Conservation (phyloP, 2,329 filamentous ascomycete species). For the Penicillium griseofulvum region DNA sequence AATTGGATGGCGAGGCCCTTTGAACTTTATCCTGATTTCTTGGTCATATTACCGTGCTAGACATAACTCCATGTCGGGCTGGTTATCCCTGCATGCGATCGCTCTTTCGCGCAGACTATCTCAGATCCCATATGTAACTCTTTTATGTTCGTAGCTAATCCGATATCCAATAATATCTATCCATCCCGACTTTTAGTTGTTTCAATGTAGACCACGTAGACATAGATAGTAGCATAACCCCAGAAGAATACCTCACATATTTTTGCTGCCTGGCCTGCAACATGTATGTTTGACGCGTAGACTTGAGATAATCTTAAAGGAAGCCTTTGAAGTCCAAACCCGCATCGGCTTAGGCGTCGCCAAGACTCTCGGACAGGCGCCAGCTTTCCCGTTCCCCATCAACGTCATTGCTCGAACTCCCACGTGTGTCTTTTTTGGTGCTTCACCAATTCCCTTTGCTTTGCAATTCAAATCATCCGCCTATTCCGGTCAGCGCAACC, state of each 20-base stretch:
- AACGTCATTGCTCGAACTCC: slow-evolving; percentile 33
- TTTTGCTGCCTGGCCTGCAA: neutral
- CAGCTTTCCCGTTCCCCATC: slow-evolving; percentile 34
- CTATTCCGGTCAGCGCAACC: slow-evolving; percentile 12
- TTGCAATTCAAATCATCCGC: neutral
- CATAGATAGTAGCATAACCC: neutral
- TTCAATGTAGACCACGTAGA: neutral
- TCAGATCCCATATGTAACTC: neutral
- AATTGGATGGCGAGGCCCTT: neutral
- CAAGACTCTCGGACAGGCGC: slow-evolving; percentile 35
- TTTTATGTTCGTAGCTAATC: neutral
- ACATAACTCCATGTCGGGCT: neutral
- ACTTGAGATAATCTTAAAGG: neutral
- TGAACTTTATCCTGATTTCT: neutral
- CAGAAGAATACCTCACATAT: neutral
- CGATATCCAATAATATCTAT: neutral
- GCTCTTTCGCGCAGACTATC: neutral
- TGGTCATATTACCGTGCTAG: neutral
- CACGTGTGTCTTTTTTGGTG: slow-evolving; percentile 14
- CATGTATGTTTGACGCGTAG: neutral
- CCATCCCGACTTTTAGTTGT: neutral
- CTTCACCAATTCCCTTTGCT: slow-evolving; percentile 3
- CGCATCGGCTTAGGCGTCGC: slow-evolving; percentile 26
- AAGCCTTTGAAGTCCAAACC: slow-evolving; percentile 1
- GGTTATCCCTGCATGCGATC: neutral